Conservation (phyloP, 176 grass and related monocot genomes). For the Cenchrus fungigraminus region DNA sequence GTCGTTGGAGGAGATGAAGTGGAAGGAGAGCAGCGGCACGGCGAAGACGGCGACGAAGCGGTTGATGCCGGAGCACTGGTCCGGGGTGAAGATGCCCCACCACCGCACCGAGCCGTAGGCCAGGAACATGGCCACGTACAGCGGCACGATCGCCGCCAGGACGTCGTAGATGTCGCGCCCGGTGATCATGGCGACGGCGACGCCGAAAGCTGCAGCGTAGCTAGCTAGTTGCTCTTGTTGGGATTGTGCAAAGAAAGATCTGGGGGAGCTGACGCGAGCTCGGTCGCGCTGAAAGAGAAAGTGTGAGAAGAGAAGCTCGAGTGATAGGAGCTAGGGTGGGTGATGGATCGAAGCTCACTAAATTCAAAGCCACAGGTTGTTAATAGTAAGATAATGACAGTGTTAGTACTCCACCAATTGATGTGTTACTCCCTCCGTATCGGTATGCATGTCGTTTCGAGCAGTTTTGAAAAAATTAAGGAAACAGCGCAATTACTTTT, state of each 20-base stretch:
- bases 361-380: not conserved
- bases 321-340: slow-evolving; percentile 6
- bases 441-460: no score
- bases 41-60: slow-evolving; percentile 98
- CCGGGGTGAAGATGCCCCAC: slow-evolving; percentile 95
- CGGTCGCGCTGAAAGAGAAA: not conserved
- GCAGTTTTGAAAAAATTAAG: no score
- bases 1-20: slow-evolving; percentile 94
- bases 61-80: slow-evolving; percentile 97
- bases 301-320: slow-evolving; percentile 16
- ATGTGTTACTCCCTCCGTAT: no score
- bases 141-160: slow-evolving; percentile 84
- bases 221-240: not conserved
- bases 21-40: slow-evolving; percentile 94
- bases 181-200: slow-evolving; percentile 63
- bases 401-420: not conserved
- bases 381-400: not conserved
- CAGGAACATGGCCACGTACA: slow-evolving; percentile 96
- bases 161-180: slow-evolving; percentile 96
- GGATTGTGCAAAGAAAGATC: not conserved
- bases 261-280: not conserved
- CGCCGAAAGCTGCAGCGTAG: not conserved
- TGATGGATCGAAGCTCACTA: not conserved
- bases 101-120: slow-evolving; percentile 89
- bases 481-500: no score